Conservation (phyloP, 805 yeast genomes). For the Starmerella geochares region DNA sequence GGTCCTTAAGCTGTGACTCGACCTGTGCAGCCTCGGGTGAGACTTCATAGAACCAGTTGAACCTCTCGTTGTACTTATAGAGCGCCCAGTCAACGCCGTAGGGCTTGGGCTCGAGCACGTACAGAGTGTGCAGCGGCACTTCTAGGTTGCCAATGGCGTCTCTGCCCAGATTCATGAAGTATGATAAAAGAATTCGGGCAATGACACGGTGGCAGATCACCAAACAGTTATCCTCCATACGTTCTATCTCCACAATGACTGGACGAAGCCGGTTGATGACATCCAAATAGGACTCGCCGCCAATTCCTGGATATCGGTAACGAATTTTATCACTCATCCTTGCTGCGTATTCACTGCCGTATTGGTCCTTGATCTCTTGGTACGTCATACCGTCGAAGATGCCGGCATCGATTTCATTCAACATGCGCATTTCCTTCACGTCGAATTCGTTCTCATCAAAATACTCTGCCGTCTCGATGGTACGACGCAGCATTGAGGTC, state of each 20-base stretch:
- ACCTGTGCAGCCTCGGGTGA: conserved; percentile 29
- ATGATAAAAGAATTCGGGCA: conserved; percentile 74
- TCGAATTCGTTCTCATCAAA: conserved; percentile 69
- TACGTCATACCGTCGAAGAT: conserved; percentile 88
- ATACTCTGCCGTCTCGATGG: conserved; percentile 64
- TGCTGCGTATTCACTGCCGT: conserved; percentile 70
- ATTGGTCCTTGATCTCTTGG: conserved; percentile 60
- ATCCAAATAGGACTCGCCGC: conserved; percentile 92
- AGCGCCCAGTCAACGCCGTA: conserved; percentile 91
- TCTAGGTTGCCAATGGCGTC: conserved; percentile 80
- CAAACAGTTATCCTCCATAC: conserved; percentile 78
- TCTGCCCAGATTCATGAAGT: conserved; percentile 68
- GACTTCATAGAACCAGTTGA: conserved; percentile 69
- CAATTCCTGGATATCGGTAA: conserved; percentile 92
- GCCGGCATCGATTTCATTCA: conserved; percentile 91
- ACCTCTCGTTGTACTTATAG: conserved; percentile 71
- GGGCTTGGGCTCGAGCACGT: conserved; percentile 83
- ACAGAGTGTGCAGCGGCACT: conserved; percentile 85
- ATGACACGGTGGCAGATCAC: conserved; percentile 86
- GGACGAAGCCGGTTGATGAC: conserved; percentile 85
- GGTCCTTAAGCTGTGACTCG: conserved; percentile 24
- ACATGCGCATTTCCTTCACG: conserved; percentile 80
- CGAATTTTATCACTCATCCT: conserved; percentile 67
- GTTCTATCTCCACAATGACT: conserved; percentile 80
- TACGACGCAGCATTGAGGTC: conserved; percentile 77